Evolutionary conservation across 2,329 filamentous ascomycete genomes (phyloP).

Genomic region (Fusarium sacchari): DNA sequence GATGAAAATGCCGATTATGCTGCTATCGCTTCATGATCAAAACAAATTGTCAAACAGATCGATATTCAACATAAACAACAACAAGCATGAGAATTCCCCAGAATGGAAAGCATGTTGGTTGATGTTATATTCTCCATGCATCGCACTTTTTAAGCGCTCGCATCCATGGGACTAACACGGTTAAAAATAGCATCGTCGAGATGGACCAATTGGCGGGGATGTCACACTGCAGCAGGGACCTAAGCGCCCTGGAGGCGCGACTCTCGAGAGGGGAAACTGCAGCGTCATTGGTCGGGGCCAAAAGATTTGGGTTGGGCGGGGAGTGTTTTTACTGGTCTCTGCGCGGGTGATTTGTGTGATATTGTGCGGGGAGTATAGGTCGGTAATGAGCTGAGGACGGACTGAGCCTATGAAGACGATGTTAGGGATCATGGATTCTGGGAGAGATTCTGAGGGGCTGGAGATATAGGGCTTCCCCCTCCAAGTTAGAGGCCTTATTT

Average conservation of each 20-base stretch:
- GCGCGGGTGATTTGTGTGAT: slow-evolving; percentile 33
- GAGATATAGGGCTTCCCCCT: too few species aligned
- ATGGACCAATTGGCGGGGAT: slow-evolving; percentile 43
- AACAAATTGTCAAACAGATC: not conserved
- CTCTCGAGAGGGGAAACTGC: slow-evolving; percentile 22
- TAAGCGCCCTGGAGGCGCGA: slow-evolving; percentile 40
- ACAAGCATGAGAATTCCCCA: slow-evolving; percentile 1
- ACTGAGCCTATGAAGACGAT: slow-evolving; percentile 2
- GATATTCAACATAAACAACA: not conserved
- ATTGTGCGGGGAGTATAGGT: slow-evolving; percentile 9
- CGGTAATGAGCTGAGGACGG: slow-evolving; percentile 6
- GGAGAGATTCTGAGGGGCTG: not conserved
- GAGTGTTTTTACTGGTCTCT: slow-evolving; percentile 22
- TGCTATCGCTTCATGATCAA: slow-evolving; percentile 44
- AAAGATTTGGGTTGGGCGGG: slow-evolving; percentile 19
- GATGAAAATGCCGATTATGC: slow-evolving; percentile 1
- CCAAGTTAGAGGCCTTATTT: not conserved
- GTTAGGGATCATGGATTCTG: not conserved
- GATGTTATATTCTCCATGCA: slow-evolving; percentile 27
- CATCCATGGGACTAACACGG: slow-evolving; percentile 24
- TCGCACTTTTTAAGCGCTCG: slow-evolving; percentile 34
- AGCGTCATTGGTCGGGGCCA: slow-evolving; percentile 5
- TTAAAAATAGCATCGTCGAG: slow-evolving; percentile 33
- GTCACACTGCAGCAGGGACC: slow-evolving; percentile 47
- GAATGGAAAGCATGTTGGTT: slow-evolving; percentile 1